A percentile compares a stretch with the other conserved stretches of the same genome.
phyloP scores from a whole-genome alignment of 108 stramenopile species.

The Conticribra guillardii region DNA sequence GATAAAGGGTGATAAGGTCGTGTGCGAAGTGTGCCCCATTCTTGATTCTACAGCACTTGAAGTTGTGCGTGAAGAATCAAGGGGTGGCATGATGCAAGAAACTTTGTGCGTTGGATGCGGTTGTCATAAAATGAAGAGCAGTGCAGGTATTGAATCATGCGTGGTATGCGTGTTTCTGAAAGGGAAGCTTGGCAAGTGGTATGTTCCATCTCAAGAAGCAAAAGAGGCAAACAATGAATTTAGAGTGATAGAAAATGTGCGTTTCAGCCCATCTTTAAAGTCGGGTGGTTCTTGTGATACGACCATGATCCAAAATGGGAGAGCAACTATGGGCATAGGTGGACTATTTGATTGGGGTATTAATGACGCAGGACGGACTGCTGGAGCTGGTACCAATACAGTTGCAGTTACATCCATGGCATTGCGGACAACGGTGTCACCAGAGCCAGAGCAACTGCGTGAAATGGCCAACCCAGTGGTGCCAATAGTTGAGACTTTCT shows the following conservation, averaged over 20 bases:
- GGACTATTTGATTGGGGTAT: too few species aligned
- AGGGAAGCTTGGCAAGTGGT: too few species aligned
- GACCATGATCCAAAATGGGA: too few species aligned
- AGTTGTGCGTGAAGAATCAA: constrained; percentile 18
- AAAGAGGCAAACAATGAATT: background rate
- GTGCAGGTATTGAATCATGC: constrained; percentile 18
- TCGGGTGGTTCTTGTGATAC: constrained; percentile 1
- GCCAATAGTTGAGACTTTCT: too few species aligned
- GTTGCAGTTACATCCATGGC: too few species aligned
- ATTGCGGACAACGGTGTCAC: too few species aligned
- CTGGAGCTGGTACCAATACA: too few species aligned
- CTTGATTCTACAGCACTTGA: constrained; percentile 34
- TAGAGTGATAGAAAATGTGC: background rate
- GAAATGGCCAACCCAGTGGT: too few species aligned
- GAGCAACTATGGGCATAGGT: too few species aligned
- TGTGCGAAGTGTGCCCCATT: constrained; percentile 33
- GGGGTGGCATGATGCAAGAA: constrained; percentile 17
- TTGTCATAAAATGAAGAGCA: constrained; percentile 5
- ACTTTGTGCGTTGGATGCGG: constrained; percentile 26
- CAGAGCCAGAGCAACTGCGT: too few species aligned
- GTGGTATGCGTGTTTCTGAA: constrained; percentile 28
- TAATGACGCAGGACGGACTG: too few species aligned
- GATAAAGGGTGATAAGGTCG: constrained; percentile 7
- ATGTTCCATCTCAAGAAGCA: too few species aligned
- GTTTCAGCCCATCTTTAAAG: constrained; percentile 14